Evolutionary conservation across 495 filamentous ascomycete species (phyloP), one percentile per base, ranked within the genome.

Genomic region (Bacidia gigantensis): DNA sequence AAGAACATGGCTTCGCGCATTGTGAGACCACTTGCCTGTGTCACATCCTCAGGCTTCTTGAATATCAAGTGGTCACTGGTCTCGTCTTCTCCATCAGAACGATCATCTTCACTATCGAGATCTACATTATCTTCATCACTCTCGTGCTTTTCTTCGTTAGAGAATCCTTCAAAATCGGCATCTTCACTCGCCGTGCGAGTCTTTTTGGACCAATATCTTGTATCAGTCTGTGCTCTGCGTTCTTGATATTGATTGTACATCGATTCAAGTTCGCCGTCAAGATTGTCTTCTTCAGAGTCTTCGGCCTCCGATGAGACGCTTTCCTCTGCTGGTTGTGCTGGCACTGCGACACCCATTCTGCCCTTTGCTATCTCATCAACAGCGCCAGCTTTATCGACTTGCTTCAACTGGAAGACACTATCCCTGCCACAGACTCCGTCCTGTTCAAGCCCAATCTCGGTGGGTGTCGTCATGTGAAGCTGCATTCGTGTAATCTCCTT

Each of bases 391-490:
- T 84, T 81, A 56, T 96, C 89, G 26, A 94, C 74, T 11, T 76
- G 62, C 62, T 86, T 90, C 25, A 96, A 72, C 9, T 72, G 76
- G 64, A 99, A 99, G 66, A 94, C 90, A 2, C 80, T 72, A 42
- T 86, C 85, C 17, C 82, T 78, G 5, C 87, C 89, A 29, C 72
- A 67, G 1, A 84, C 81, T 11, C 86, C 86, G n/a, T 74, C 69
- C 63, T 95, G 87, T 63, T 96, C 90, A 71, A 92, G 82, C 56
- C 92, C 92, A 57, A 98, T 93, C 55, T 98, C 93, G 72, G 86
- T 89, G 14, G 92, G 90, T 1, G 87, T 83, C 14, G 81, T 87
- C 93, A 98, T 97, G 66, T 95, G 79, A 72, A 98, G 78, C 67
- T 98, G 93, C 83, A 97, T 80, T 44, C 92, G 83, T 21, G 56